These are phyloP conservation scores for Perilla frutescens DNA, from an alignment of 257 asterid genomes.

Conservation along the genomic window DNA sequence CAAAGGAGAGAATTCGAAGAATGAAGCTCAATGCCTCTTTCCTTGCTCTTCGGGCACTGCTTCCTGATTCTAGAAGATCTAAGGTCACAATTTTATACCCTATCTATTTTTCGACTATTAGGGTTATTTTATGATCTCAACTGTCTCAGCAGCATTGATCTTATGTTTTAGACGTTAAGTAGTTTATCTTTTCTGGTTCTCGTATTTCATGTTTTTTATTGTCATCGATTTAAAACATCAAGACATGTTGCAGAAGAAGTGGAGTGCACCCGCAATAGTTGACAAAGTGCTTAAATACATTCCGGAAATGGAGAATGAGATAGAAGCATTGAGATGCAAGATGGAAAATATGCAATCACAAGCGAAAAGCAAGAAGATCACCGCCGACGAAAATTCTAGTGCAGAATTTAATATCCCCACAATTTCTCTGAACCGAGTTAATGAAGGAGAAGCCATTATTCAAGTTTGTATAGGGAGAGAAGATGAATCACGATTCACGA, in stretches of 20 bases:
- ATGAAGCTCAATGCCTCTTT: conserved; percentile 56
- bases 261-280: conserved; percentile 54
- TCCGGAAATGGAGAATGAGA: conserved; percentile 49
- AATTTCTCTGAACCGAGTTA: conserved; percentile 36
- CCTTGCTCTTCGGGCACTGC: conserved; percentile 48
- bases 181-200: no score
- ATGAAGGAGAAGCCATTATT: conserved; percentile 42
- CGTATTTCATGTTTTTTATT: no score
- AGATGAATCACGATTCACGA: conserved; percentile 12
- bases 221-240: background rate
- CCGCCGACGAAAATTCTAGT: background rate
- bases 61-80: conserved; percentile 53
- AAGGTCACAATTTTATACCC: conserved; percentile 32
- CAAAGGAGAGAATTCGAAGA: conserved; percentile 54
- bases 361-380: conserved; percentile 20
- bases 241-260: conserved; percentile 45
- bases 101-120: no score
- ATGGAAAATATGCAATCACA: conserved; percentile 33
- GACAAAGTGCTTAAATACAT: conserved; percentile 48
- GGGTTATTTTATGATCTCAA: no score
- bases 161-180: no score
- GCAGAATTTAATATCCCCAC: background rate
- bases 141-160: no score
- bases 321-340: conserved; percentile 30
- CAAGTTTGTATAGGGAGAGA: conserved; percentile 40